phyloP scores from a whole-genome alignment of 352 stramenopile species.

The Aphanomyces cochlioides region DNA sequence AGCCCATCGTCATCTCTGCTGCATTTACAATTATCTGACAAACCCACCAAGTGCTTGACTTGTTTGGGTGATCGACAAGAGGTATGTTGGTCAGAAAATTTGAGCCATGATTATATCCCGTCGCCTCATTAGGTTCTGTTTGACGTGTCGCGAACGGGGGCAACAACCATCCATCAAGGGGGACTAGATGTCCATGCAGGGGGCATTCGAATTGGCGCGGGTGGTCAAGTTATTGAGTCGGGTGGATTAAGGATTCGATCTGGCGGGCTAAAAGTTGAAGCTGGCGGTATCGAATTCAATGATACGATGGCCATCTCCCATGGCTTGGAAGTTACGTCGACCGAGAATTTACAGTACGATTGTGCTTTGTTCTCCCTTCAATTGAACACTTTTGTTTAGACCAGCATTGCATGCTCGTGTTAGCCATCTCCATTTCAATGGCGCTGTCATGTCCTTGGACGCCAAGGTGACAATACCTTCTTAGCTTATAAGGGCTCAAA shows the following conservation, averaged over 20 bases:
- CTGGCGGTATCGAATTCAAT: constrained; percentile 44
- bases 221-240: constrained; percentile 56
- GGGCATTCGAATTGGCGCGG: constrained; percentile 51
- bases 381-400: constrained; percentile 14
- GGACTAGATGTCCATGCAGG: constrained; percentile 51
- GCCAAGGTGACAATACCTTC: not conserved
- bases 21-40: no score
- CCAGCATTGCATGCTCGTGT: not conserved
- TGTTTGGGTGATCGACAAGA: no score
- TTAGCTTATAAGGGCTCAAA: no score
- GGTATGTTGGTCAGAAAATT: no score
- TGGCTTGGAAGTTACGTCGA: constrained; percentile 49
- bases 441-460: constrained; percentile 7
- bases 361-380: not conserved
- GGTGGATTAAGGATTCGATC: constrained; percentile 53
- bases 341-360: constrained; percentile 2
- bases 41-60: no score
- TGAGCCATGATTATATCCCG: no score
- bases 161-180: constrained; percentile 50
- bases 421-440: constrained; percentile 13
- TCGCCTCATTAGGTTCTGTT: constrained; percentile 38
- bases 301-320: constrained; percentile 49
- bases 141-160: constrained; percentile 50
- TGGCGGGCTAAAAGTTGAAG: constrained; percentile 53
- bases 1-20: no score